Base-by-base conservation (phyloP, 306 rosid genomes). In the Pueraria montana region DNA sequence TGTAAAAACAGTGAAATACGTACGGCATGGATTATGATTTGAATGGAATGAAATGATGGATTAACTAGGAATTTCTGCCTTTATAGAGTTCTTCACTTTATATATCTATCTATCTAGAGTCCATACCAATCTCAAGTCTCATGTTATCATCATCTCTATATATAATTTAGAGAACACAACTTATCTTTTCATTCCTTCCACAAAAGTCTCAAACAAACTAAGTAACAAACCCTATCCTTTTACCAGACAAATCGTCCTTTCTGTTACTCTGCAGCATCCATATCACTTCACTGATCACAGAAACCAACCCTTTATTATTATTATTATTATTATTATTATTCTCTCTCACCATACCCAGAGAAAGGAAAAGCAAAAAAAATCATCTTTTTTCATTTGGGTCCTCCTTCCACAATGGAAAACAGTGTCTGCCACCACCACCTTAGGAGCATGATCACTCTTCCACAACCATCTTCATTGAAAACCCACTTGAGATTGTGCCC, bases 371-470 rank as follows among this genome's bases (percentile, higher is more conserved):
- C 1, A 2, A 67, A 38, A 64, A 67, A 9, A 6, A 11, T 6
- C 16, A 1, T 4, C 11, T 21, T 42, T 40, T 43, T 69, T 43
- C 0, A 4, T 20, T 11, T 20, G 73, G 73, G 73, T 38, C 48
- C 1, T 17, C 42, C 11, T 6, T 4, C 0, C 64, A 23, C 56
- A 23, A 85, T 85, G 88, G 88, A 81, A 81, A 69, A 20, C 43
- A 26, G 48, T 62, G 48, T 85, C 32, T n/a, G 13, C 18, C 26
- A 17, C 52, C 65, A 52, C 32, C 67, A 70, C 58, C 76, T 56
- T 20, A 16, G 80, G 27, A 48, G 14, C 32, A 30, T 72, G 74
- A 18, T 72, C 14, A 61, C 53, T 62, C 42, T 49, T 10, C 80
- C 68, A 61, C 53, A 43, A 27, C 42, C 76, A 42, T 32, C 74